Evolutionary conservation across 2,329 filamentous ascomycete genomes (phyloP).

Genomic region (Neodidymelliopsis sp.): DNA sequence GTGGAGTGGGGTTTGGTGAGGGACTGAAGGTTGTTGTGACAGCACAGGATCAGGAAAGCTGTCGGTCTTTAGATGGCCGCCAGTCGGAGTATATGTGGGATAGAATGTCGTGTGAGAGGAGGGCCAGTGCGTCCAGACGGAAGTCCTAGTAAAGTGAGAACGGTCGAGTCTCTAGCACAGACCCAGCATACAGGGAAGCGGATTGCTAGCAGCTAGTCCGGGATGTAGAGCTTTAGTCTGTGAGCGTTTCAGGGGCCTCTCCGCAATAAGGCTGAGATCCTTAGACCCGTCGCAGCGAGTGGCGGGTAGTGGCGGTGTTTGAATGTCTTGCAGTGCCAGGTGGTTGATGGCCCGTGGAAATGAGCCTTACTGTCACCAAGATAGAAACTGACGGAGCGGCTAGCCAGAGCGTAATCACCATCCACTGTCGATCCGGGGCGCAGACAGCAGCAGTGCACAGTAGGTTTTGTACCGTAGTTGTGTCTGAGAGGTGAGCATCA

Average conservation of each 20-base stretch:
- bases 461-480: slow-evolving; percentile 39
- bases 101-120: slow-evolving; percentile 40
- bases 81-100: slow-evolving; percentile 32
- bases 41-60: slow-evolving; percentile 16
- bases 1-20: slow-evolving; percentile 7
- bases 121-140: slow-evolving; percentile 40
- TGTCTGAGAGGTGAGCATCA: slow-evolving; percentile 27
- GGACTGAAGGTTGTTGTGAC: slow-evolving; percentile 16
- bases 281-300: slow-evolving; percentile 38
- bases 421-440: slow-evolving; percentile 38
- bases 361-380: slow-evolving; percentile 39
- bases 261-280: slow-evolving; percentile 48
- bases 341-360: slow-evolving; percentile 37
- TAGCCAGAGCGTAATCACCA: slow-evolving; percentile 16
- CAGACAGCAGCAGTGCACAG: slow-evolving; percentile 32
- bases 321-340: slow-evolving; percentile 44
- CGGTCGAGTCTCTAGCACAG: slow-evolving; percentile 41
- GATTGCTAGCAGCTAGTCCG: slow-evolving; percentile 37
- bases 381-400: slow-evolving; percentile 30
- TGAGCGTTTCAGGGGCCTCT: slow-evolving; percentile 38
- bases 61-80: slow-evolving; percentile 26
- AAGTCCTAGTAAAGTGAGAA: slow-evolving; percentile 37
- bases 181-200: slow-evolving; percentile 38
- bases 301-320: slow-evolving; percentile 48
- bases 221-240: slow-evolving; percentile 43